phyloP scores from a whole-genome alignment of 2,329 filamentous ascomycete species.

The Venturia pyrina region DNA sequence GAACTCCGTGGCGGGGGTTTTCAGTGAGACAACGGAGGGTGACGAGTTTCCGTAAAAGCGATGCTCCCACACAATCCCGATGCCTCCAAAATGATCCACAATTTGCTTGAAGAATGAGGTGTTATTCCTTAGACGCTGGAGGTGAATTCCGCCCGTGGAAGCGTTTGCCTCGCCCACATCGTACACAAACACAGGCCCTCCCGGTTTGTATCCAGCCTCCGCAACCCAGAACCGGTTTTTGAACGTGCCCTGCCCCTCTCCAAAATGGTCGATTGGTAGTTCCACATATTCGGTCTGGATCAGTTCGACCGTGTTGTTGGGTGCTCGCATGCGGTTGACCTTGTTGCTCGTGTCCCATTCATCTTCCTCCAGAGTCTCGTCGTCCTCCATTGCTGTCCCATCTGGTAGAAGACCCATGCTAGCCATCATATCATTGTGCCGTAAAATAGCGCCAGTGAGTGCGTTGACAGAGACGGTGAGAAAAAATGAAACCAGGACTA shows the following conservation, averaged over 20 bases:
- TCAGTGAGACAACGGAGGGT: constrained; percentile 22
- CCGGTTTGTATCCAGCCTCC: constrained; percentile 23
- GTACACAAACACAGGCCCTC: constrained; percentile 29
- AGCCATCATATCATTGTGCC: constrained; percentile 10
- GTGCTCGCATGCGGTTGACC: background rate
- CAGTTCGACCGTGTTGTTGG: constrained; percentile 5
- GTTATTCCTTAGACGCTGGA: constrained; percentile 19
- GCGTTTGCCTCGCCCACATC: constrained; percentile 28
- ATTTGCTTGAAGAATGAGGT: constrained; percentile 27
- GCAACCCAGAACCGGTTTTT: constrained; percentile 29
- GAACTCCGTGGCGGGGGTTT: constrained; percentile 26
- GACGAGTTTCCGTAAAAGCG: constrained; percentile 32
- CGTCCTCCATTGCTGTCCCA: constrained; percentile 2
- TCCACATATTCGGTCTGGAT: constrained; percentile 25
- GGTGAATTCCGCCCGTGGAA: constrained; percentile 17
- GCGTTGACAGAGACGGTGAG: background rate
- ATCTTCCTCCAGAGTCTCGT: constrained; percentile 1
- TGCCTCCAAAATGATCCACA: constrained; percentile 25
- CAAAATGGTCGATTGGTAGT: constrained; percentile 28
- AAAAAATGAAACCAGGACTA: background rate
- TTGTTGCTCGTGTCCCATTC: background rate
- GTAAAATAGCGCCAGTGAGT: background rate
- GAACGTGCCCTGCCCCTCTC: constrained; percentile 22
- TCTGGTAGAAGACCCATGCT: constrained; percentile 6
- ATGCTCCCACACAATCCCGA: constrained; percentile 32